Base-by-base conservation (phyloP, 305 asterid species). In the Solanum hybrid region DNA sequence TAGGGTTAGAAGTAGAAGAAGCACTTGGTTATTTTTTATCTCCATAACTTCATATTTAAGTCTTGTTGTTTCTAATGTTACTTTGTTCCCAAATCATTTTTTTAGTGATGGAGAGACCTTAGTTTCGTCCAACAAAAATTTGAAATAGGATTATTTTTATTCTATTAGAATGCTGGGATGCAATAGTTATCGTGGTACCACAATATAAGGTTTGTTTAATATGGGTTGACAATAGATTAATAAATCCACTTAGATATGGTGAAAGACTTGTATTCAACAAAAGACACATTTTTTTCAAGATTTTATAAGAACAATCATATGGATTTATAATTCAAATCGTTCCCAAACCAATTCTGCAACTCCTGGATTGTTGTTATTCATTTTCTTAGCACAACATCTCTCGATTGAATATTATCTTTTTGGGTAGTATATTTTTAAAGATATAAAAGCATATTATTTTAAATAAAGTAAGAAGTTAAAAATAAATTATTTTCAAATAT, bases 191-290 rank as follows among this genome's bases (percentile, higher is more conserved):
- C 85, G 72, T 93, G 95, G 95, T 94, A 91, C 34, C 38, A 70
- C 3, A 89, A 92, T 75, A 33, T 89, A 3, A 92, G 93, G 2
- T 61, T 79, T 4, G 1, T 6, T 87, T 91, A 13, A 93, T 93
- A 1, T 94, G 95, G 95, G 91, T 93, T 8, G 96, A 91, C 65
- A 93, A 93, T 86, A 88, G 91, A 83, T 39, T 45, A 13, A 45
- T 12, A 68, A 83, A 89, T 5, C 94, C 94, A 17, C 32, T 93
- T 79, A 7, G 77, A 10, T 51, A 27, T 31, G 85, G 80, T 70
- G 90, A 82, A 14, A 77, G 20, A 6, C 91, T 93, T 61, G 32
- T 38, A 3, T 41, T 91, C 10, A 34, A 83, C 22, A 41, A 14
- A 4, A 94, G 95, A n/a, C 65, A 79, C 85, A 86, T 93, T 57